Conservation (phyloP, 2,329 filamentous ascomycete genomes). For the Dactylellina drechsleri region DNA sequence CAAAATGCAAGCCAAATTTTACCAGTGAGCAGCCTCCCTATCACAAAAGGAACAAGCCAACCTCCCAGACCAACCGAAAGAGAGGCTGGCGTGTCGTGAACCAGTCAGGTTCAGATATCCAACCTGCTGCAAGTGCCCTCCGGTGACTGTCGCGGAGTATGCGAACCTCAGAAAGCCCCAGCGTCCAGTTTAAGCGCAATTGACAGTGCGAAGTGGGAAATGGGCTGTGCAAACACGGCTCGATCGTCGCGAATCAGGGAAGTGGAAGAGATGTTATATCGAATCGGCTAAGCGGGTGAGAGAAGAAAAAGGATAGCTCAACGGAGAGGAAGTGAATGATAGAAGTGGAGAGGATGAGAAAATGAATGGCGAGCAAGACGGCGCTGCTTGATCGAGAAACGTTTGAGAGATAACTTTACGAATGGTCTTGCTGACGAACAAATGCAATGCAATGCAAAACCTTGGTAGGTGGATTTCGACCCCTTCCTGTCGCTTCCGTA, state of each 20-base stretch:
- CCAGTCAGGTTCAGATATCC: slow-evolving; percentile 42
- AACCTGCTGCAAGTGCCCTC: slow-evolving; percentile 20
- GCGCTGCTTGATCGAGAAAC: slow-evolving; percentile 52
- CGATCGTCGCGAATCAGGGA: slow-evolving; percentile 38
- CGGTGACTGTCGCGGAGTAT: slow-evolving; percentile 38
- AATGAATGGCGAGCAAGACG: slow-evolving; percentile 24
- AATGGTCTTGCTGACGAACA: slow-evolving; percentile 28
- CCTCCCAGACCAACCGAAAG: slow-evolving; percentile 39
- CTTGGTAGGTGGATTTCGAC: slow-evolving; percentile 42
- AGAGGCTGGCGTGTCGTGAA: slow-evolving; percentile 13
- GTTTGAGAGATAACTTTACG: slow-evolving; percentile 43
- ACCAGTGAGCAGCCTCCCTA: slow-evolving; percentile 26
- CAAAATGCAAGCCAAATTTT: slow-evolving; percentile 41
- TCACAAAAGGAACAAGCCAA: slow-evolving; percentile 33
- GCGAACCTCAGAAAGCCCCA: slow-evolving; percentile 10
- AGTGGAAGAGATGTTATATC: slow-evolving; percentile 28
- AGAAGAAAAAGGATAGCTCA: slow-evolving; percentile 33
- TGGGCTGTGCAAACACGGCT: slow-evolving; percentile 41
- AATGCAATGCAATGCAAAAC: slow-evolving; percentile 25
- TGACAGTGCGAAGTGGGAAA: slow-evolving; percentile 1
- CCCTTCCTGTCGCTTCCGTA: slow-evolving; percentile 37
- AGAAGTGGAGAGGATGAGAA: slow-evolving; percentile 29
- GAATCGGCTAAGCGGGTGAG: slow-evolving; percentile 42
- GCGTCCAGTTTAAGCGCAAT: slow-evolving; percentile 34
- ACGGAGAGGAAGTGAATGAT: slow-evolving; percentile 7